A percentile compares a stretch with the other conserved stretches of the same genome.
Conservation (phyloP, 2,329 filamentous ascomycete species). For the Cercospora sp. region DNA sequence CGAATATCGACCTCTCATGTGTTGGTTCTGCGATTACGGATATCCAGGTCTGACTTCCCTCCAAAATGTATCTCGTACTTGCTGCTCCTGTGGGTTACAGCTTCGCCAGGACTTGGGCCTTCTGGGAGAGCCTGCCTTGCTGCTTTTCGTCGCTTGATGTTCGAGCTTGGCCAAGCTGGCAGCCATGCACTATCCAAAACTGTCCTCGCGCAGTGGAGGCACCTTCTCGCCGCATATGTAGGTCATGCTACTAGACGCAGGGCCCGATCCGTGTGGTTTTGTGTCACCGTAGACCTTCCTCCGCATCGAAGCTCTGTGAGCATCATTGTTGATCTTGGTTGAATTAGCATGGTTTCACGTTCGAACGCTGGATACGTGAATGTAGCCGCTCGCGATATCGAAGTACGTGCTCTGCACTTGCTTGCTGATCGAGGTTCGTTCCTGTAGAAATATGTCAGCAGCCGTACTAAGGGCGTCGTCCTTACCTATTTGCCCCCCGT, state of each 20-base stretch:
- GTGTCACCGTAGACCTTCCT: background rate
- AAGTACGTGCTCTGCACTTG: background rate
- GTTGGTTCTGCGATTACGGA: too few relatives aligned
- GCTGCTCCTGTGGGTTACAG: background rate
- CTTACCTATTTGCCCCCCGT: background rate
- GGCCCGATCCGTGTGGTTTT: background rate
- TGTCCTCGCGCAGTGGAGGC: background rate
- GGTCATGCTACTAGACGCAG: background rate
- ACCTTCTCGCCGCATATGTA: background rate
- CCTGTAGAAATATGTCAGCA: background rate
- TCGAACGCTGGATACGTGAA: background rate
- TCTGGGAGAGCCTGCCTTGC: background rate
- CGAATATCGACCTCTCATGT: too few relatives aligned
- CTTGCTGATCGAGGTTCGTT: background rate
- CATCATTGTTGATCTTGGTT: background rate
- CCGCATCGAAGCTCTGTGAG: background rate
- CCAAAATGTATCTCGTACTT: background rate
- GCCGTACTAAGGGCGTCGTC: background rate
- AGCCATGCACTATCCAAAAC: background rate
- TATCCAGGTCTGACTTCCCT: background rate
- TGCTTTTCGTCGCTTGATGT: background rate
- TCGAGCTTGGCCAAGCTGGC: background rate
- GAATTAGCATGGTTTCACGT: background rate
- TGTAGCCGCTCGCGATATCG: background rate
- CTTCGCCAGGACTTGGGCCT: background rate